Conservation (phyloP, 2,329 filamentous ascomycete species). For the Hypoxylon sp. region DNA sequence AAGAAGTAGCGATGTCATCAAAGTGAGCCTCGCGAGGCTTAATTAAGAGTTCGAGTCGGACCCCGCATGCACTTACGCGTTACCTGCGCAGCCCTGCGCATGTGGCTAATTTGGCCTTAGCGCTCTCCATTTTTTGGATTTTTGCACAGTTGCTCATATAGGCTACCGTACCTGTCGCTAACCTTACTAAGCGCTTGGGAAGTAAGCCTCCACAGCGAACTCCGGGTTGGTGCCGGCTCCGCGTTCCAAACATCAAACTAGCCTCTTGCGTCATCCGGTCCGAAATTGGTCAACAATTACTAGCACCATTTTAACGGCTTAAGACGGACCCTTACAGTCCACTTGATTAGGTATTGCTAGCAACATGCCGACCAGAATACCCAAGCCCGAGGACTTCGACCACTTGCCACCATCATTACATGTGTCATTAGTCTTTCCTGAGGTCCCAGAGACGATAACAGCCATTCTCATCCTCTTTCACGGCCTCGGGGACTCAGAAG, state of each 20-base stretch:
- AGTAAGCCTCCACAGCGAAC: neutral
- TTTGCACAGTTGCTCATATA: too few relatives aligned
- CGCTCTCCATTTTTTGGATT: too few relatives aligned
- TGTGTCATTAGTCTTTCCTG: constrained; percentile 63
- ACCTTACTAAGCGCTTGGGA: too few relatives aligned
- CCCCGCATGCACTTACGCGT: too few relatives aligned
- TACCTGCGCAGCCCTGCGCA: too few relatives aligned
- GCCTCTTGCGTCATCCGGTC: constrained; percentile 1
- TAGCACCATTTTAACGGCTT: neutral
- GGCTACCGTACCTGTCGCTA: too few relatives aligned
- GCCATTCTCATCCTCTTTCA: constrained; percentile 87
- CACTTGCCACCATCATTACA: constrained; percentile 58
- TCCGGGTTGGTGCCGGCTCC: neutral
- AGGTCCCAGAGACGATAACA: constrained; percentile 72
- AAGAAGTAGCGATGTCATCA: too few relatives aligned
- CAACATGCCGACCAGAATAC: constrained; percentile 64
- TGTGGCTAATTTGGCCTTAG: too few relatives aligned
- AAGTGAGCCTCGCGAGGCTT: too few relatives aligned
- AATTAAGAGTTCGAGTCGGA: too few relatives aligned
- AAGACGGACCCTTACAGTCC: neutral
- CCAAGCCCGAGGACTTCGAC: constrained; percentile 64
- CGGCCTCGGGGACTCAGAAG: constrained; percentile 82
- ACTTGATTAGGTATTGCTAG: neutral
- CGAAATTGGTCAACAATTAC: neutral
- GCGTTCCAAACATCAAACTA: neutral